Percentiles rank a stretch among this genome's conserved stretches.
Conservation (phyloP, 192 early-diverging fungal species). For the Podila minutissima region DNA sequence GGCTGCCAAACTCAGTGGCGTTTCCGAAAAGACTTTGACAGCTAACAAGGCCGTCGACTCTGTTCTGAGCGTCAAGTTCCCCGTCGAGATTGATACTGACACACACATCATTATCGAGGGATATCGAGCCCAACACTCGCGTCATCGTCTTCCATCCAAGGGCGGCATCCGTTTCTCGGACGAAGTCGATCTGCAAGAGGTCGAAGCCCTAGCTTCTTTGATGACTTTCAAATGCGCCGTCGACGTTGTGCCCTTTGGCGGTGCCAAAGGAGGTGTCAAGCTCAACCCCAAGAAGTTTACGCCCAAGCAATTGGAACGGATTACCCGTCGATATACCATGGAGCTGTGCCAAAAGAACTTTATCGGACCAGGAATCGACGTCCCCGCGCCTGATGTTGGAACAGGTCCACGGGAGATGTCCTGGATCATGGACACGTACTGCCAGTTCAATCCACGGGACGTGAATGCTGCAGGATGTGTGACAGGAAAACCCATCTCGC, state of each 20-base stretch:
- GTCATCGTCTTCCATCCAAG: constrained; percentile 82
- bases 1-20: constrained; percentile 75
- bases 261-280: constrained; percentile 86
- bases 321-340: constrained; percentile 86
- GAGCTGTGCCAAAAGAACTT: constrained; percentile 89
- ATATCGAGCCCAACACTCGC: constrained; percentile 87
- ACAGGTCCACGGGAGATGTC: constrained; percentile 86
- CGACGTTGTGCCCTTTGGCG: constrained; percentile 82
- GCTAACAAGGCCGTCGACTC: constrained; percentile 79
- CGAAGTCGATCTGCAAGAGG: constrained; percentile 84
- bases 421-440: constrained; percentile 88
- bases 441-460: constrained; percentile 83
- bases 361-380: constrained; percentile 84
- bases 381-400: constrained; percentile 88
- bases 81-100: constrained; percentile 72
- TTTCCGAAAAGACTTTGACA: constrained; percentile 65
- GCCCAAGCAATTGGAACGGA: constrained; percentile 75
- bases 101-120: constrained; percentile 77
- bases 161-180: constrained; percentile 85
- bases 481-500: constrained; percentile 82
- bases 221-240: constrained; percentile 92
- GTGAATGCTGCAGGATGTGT: constrained; percentile 85
- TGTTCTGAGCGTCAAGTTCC: constrained; percentile 80
- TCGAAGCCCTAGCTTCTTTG: constrained; percentile 83
- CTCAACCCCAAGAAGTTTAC: constrained; percentile 84